These are phyloP conservation scores for Flaveria ramosissima DNA, from an alignment of 129 eudicot species.

Conservation along the genomic window DNA sequence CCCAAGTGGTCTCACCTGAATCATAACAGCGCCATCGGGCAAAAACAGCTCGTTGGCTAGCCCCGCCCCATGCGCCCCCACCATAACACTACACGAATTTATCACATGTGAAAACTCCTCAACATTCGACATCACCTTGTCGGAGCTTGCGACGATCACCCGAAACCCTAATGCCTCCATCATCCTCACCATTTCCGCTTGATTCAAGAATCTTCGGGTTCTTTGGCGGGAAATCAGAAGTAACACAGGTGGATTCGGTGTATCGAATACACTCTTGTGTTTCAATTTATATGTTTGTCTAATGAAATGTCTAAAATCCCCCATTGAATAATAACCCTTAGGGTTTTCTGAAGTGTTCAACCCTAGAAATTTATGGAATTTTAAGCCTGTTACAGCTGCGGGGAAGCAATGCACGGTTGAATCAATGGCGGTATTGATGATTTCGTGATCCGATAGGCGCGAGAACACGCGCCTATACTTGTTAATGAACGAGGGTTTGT, in stretches of 20 bases:
- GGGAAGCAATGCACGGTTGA: conserved; percentile 54
- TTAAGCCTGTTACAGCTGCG: conserved; percentile 48
- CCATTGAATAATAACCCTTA: conserved; percentile 41
- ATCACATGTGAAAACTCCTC: conserved; percentile 44
- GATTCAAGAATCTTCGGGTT: conserved; percentile 53
- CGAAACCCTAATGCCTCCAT: conserved; percentile 59
- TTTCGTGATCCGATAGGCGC: conserved; percentile 36
- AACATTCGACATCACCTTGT: conserved; percentile 37
- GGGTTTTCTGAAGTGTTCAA: conserved; percentile 47
- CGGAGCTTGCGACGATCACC: conserved; percentile 42
- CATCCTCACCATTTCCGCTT: conserved; percentile 52
- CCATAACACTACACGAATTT: conserved; percentile 58
- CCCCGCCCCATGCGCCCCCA: conserved; percentile 80
- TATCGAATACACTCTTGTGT: conserved; percentile 8
- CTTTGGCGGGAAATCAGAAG: conserved; percentile 51
- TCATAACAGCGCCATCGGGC: conserved; percentile 54
- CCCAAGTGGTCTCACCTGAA: conserved; percentile 64
- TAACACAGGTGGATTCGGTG: conserved; percentile 39
- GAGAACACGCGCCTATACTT: conserved; percentile 47
- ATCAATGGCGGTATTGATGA: conserved; percentile 42
- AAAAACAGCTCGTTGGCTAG: conserved; percentile 55
- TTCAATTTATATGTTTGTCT: conserved; percentile 45
- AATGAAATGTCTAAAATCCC: conserved; percentile 50
- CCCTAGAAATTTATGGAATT: conserved; percentile 45
- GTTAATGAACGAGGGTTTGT: conserved; percentile 37